These are phyloP conservation scores for Aspergillus ruber DNA, from an alignment of 2,329 filamentous ascomycete species.

Conservation along the genomic window DNA sequence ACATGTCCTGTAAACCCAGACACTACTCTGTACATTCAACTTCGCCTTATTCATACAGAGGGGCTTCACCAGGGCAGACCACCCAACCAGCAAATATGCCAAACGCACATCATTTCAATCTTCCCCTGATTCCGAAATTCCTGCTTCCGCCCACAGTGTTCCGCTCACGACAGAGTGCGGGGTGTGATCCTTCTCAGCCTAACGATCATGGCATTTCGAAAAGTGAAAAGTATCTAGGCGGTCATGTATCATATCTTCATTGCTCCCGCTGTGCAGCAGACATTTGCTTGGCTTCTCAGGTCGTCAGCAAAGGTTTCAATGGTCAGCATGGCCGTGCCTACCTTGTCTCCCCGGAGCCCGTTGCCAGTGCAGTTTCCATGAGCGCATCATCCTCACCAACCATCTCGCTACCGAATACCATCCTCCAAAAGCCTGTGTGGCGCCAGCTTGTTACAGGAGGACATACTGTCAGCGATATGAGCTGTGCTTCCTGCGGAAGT, in stretches of 20 bases:
- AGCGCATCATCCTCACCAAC: constrained; percentile 21
- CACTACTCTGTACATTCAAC: neutral
- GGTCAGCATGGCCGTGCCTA: constrained; percentile 60
- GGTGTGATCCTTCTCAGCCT: constrained; percentile 3
- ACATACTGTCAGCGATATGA: constrained; percentile 57
- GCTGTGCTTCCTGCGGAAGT: constrained; percentile 50
- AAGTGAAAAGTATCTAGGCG: constrained; percentile 34
- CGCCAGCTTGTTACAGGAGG: constrained; percentile 57
- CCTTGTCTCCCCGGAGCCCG: constrained; percentile 47
- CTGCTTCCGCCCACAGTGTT: constrained; percentile 46
- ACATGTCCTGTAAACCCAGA: too few relatives aligned
- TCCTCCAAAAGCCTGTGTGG: constrained; percentile 50
- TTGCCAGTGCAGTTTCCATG: constrained; percentile 23
- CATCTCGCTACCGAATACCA: constrained; percentile 52
- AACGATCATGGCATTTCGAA: constrained; percentile 1
- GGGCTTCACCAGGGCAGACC: neutral
- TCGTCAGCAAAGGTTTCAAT: constrained; percentile 60
- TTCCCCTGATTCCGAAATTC: constrained; percentile 45
- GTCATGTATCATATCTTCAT: constrained; percentile 50
- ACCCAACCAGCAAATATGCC: constrained; percentile 8
- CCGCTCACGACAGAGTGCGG: constrained; percentile 25
- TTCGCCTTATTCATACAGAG: neutral
- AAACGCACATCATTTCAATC: constrained; percentile 8
- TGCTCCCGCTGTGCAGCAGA: constrained; percentile 55
- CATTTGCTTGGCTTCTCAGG: constrained; percentile 53